Base-by-base conservation (phyloP, 495 filamentous ascomycete genomes). In the Glarea lozoyensis region DNA sequence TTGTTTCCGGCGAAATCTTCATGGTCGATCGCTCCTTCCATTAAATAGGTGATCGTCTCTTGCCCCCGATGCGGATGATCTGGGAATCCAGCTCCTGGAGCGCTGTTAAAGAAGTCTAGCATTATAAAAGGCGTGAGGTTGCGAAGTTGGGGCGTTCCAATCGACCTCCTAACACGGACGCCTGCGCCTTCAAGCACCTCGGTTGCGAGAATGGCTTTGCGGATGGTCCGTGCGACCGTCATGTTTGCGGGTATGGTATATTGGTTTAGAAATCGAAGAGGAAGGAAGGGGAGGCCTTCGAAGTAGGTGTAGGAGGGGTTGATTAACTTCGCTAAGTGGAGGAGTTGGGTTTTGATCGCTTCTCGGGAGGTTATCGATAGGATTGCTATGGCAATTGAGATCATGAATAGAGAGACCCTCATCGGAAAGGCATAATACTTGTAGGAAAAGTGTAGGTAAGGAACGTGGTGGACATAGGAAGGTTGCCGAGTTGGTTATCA, bases 81-180 rank as follows among this genome's bases (percentile, higher is more conserved):
- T 0, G 87, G 87, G 60, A 94, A 94, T 4, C 90, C 90, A 16
- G 89, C 84, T 35, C 84, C 85, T 13, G 80, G 79, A 21, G 75
- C 73, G 53, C 88, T 77, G 32, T 70, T 76, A 70, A 95, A 95
- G 65, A 96, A 87, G 61, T 98, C 90, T 18, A 96, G 84, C 90
- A 98, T 95, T 11, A 98, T 73, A 69, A 98, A 98, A 10, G 90
- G 90, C 15, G 77, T 82, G 68, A 98, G 84, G 65, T 94, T 86
- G 56, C 82, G 76, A 3, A 96, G 73, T 47, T 84, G 75, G 4
- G 83, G 70, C 2, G 85, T 93, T 38, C 90, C 90, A 56, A 98
- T 86, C 21, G 84, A 88, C 48, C 90, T 81, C 29, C 90, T 78
- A 2, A 97, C 90, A 32, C 82, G 72, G 0, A 90, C 90, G 27